Base-by-base conservation (phyloP, 371 early-diverging fungal genomes). In the Mucor saturninus region DNA sequence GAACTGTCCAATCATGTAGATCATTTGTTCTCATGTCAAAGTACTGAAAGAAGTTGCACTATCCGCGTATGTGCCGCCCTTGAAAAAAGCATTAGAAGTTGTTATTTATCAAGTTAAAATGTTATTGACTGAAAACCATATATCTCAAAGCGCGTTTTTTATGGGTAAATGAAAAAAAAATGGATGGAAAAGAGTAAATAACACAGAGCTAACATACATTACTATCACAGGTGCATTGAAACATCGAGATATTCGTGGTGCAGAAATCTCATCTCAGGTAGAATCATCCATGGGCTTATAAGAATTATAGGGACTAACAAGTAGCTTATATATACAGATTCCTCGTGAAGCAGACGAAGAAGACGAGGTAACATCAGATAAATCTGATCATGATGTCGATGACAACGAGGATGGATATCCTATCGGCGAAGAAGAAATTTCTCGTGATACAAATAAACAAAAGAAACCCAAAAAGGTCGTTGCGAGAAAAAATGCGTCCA, bases 1-100 rank as follows among this genome's bases (percentile, higher is more conserved):
- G 21, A 21, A 21, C 21, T 21, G 21, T 21, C 21, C 21, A 21
- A 21, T 1, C 7, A 21, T 9, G 45, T 75, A 89, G 86, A 86
- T 77, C 54, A 86, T 94, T 29, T 94, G 94, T 58, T 86, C 87
- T 15, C 92, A 93, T 69, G 89, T 88, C 38, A 94, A 94, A 67
- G 89, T 85, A 2, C 68, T 79, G 5, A 87, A 85, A 60, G 92
- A 93, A 61, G 72, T 82, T 0, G 52, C 64, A 28, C 64, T 93
- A 31, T 75, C 89, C 30, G 67, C 82, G 0, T 81, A 83, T 65
- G 93, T 94, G 0, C 94, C 94, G 10, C 76, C 83, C 3, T 75
- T 89, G 50, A 89, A 88, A 59, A 86, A 87, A 54, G 83, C 86
- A 11, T 71, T 94, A 61, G 94, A 94, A 71, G 82, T 71, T 39